Percentiles rank a stretch among this genome's conserved stretches.
phyloP scores from a whole-genome alignment of 805 yeast genomes.

The Cyberlindnera nakhonratchasimensis region DNA sequence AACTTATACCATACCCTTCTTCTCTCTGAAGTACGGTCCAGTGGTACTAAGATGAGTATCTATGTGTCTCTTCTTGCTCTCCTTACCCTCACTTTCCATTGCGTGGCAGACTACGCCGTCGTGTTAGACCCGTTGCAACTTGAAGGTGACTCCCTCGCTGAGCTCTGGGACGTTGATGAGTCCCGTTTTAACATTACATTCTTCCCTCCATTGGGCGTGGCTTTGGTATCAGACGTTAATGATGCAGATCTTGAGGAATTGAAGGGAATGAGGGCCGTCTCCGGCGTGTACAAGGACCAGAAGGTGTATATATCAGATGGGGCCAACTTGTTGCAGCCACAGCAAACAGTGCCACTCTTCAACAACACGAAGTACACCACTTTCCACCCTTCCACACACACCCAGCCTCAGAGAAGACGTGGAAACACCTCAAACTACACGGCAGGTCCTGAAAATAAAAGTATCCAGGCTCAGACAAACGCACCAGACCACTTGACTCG shows the following conservation, averaged over 20 bases:
- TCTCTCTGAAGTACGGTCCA: no score
- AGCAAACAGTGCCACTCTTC: not conserved
- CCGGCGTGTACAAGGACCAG: not conserved
- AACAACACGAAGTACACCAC: not conserved
- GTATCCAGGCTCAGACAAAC: slow-evolving; percentile 28
- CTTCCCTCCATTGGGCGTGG: not conserved
- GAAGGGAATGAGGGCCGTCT: not conserved
- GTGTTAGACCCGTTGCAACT: not conserved
- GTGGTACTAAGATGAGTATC: no score
- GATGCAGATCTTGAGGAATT: not conserved
- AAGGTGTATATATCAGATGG: not conserved
- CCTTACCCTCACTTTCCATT: no score
- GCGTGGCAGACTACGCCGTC: not conserved
- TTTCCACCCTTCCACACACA: not conserved
- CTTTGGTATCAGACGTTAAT: not conserved
- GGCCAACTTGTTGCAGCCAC: not conserved
- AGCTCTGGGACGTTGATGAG: not conserved
- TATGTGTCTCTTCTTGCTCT: no score
- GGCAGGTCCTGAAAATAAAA: slow-evolving; percentile 2
- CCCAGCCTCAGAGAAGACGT: not conserved
- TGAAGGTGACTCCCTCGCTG: not conserved
- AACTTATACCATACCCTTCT: no score
- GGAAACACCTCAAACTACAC: not conserved
- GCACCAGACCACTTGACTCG: slow-evolving; percentile 67
- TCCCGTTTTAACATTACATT: not conserved